phyloP scores from a whole-genome alignment of 2,329 filamentous ascomycete species.

The Purpureocillium takamizusanense region DNA sequence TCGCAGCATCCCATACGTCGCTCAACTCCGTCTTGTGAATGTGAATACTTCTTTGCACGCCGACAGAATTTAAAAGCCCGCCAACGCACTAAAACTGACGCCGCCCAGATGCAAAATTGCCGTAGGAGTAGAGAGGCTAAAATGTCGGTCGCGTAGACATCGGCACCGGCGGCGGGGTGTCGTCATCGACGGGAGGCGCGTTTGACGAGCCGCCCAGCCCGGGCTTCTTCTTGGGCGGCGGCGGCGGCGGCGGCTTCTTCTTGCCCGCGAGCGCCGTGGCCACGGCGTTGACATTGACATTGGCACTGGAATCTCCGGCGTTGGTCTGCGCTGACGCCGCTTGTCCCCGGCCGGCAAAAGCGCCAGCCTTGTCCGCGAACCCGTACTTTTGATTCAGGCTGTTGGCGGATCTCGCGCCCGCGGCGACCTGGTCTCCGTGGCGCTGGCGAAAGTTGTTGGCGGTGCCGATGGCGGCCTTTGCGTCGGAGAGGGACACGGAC shows the following conservation, averaged over 20 bases:
- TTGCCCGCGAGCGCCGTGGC: slow-evolving; percentile 24
- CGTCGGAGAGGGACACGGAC: slow-evolving; percentile 50
- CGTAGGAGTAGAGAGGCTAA: slow-evolving; percentile 11
- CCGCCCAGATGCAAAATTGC: background rate
- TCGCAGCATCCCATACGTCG: too few species aligned
- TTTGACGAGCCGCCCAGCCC: slow-evolving; percentile 17
- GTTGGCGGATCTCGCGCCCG: slow-evolving; percentile 48
- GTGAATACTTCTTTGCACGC: too few species aligned
- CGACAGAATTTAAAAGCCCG: too few species aligned
- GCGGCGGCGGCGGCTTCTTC: slow-evolving; percentile 45
- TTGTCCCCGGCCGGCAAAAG: slow-evolving; percentile 9
- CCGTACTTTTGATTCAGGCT: slow-evolving; percentile 54
- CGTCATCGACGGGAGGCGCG: slow-evolving; percentile 14
- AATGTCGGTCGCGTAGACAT: slow-evolving; percentile 40
- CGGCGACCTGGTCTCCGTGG: slow-evolving; percentile 58
- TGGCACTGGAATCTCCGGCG: too few species aligned
- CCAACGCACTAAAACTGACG: background rate
- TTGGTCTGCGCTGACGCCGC: slow-evolving; percentile 1
- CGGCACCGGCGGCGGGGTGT: slow-evolving; percentile 42
- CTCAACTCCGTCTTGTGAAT: too few species aligned
- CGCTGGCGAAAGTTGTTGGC: slow-evolving; percentile 62
- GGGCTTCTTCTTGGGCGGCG: slow-evolving; percentile 44
- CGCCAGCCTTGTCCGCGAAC: slow-evolving; percentile 29
- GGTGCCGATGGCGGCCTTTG: slow-evolving; percentile 47
- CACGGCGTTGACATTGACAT: slow-evolving; percentile 2